These are phyloP conservation scores for Hypoxylon sp. DNA, from an alignment of 2,329 filamentous ascomycete genomes.

Conservation along the genomic window DNA sequence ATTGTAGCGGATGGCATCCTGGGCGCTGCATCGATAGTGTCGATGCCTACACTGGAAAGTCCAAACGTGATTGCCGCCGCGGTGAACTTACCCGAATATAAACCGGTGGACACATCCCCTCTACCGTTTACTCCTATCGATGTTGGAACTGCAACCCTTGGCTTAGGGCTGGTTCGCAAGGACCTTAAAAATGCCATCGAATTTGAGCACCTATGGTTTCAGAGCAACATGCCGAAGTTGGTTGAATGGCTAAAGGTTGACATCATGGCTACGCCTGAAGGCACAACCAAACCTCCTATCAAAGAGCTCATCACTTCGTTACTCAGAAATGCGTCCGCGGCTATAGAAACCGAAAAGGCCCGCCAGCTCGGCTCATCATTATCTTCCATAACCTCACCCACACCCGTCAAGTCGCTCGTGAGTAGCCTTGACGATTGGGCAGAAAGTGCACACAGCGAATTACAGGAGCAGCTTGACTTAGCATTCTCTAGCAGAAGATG, in stretches of 20 bases:
- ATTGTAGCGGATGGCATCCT: constrained; percentile 80
- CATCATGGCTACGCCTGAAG: constrained; percentile 58
- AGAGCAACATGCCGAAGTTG: constrained; percentile 77
- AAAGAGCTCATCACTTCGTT: constrained; percentile 77
- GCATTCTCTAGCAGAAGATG: constrained; percentile 84
- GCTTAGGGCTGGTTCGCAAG: constrained; percentile 76
- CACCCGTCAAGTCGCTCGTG: constrained; percentile 67
- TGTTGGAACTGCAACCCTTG: constrained; percentile 72
- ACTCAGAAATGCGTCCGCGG: constrained; percentile 67
- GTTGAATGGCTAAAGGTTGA: constrained; percentile 75
- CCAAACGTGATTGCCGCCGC: constrained; percentile 66
- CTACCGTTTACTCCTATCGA: constrained; percentile 73
- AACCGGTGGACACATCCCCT: constrained; percentile 54
- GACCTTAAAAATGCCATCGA: constrained; percentile 78
- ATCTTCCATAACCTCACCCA: constrained; percentile 53
- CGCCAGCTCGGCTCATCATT: constrained; percentile 56
- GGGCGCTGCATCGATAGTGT: constrained; percentile 71
- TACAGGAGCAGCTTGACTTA: constrained; percentile 82
- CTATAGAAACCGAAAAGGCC: constrained; percentile 67
- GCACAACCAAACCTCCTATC: constrained; percentile 75
- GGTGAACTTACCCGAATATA: constrained; percentile 69
- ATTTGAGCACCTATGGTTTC: constrained; percentile 82
- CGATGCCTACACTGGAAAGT: constrained; percentile 59
- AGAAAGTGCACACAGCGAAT: constrained; percentile 83
- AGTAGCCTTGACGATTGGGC: constrained; percentile 79